A percentile compares a stretch with the other conserved stretches of the same genome.
These are phyloP conservation scores for Phlebopus sp. DNA, from an alignment of 1,284 basidiomycete species.

Conservation along the genomic window DNA sequence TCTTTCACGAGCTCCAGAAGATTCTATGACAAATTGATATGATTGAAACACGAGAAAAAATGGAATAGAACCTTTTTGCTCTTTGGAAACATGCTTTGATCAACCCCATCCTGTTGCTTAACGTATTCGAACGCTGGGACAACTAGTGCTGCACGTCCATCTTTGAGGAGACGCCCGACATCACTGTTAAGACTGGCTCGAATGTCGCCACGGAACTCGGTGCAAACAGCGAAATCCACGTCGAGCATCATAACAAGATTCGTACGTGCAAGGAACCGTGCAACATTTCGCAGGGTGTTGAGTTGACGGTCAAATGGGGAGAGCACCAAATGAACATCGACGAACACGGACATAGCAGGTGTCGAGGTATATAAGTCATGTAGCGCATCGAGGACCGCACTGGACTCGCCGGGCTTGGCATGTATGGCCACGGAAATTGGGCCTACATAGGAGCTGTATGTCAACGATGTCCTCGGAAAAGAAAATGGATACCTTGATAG, in stretches of 20 bases:
- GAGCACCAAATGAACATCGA: slow-evolving; percentile 86
- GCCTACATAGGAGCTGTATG: slow-evolving; percentile 40
- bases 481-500: slow-evolving; percentile 57
- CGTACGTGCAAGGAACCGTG: slow-evolving; percentile 76
- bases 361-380: slow-evolving; percentile 64
- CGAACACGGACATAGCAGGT: slow-evolving; percentile 60
- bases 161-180: slow-evolving; percentile 39
- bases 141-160: slow-evolving; percentile 65
- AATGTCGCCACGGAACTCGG: slow-evolving; percentile 66
- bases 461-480: not conserved
- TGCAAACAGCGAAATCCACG: slow-evolving; percentile 81
- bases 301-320: slow-evolving; percentile 80
- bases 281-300: slow-evolving; percentile 84
- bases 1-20: slow-evolving; percentile 54
- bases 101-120: slow-evolving; percentile 57
- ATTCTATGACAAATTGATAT: slow-evolving; percentile 35
- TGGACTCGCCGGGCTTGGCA: slow-evolving; percentile 41
- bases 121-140: slow-evolving; percentile 78
- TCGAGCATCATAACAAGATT: slow-evolving; percentile 86
- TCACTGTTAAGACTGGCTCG: slow-evolving; percentile 21
- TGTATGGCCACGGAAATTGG: slow-evolving; percentile 83
- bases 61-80: slow-evolving; percentile 52
- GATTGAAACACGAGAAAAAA: not conserved
- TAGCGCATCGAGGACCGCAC: slow-evolving; percentile 48
- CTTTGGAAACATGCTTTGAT: slow-evolving; percentile 57